Conservation (phyloP, 1,139 yeast genomes). For the Protomyces gravidus region DNA sequence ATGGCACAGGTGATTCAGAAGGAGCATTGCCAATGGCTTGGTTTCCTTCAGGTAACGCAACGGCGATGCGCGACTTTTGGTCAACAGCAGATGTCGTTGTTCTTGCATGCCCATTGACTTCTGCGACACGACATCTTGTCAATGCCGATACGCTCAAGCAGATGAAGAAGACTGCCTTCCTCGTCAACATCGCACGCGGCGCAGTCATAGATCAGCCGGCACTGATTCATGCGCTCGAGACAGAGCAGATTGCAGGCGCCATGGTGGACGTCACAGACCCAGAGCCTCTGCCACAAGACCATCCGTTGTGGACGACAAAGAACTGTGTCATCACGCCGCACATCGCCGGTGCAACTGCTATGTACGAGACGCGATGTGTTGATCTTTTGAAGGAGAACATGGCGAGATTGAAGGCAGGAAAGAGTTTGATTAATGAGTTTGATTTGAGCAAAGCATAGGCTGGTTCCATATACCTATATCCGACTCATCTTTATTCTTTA, state of each 20-base stretch:
- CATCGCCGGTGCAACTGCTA: constrained; percentile 85
- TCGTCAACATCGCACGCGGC: constrained; percentile 84
- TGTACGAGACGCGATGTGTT: constrained; percentile 43
- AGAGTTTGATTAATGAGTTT: constrained; percentile 27
- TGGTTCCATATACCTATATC: no score
- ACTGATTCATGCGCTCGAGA: constrained; percentile 70
- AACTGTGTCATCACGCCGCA: constrained; percentile 80
- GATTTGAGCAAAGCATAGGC: constrained; percentile 29
- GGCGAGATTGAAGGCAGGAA: constrained; percentile 29
- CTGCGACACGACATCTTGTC: constrained; percentile 71
- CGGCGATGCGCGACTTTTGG: constrained; percentile 65
- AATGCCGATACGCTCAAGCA: constrained; percentile 69
- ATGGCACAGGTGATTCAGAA: constrained; percentile 35
- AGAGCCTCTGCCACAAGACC: constrained; percentile 75
- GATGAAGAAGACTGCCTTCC: constrained; percentile 80
- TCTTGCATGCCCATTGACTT: constrained; percentile 75
- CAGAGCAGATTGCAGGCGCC: constrained; percentile 82
- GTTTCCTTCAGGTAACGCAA: constrained; percentile 49
- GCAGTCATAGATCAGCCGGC: constrained; percentile 83
- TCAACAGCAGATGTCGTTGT: constrained; percentile 65
- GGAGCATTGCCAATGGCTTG: constrained; percentile 48
- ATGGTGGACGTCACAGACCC: constrained; percentile 82
- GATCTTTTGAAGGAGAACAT: constrained; percentile 32
- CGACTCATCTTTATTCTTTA: no score
- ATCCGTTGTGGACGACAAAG: constrained; percentile 68